These are phyloP conservation scores for Lantana camara DNA, from an alignment of 257 asterid species.

Conservation along the genomic window DNA sequence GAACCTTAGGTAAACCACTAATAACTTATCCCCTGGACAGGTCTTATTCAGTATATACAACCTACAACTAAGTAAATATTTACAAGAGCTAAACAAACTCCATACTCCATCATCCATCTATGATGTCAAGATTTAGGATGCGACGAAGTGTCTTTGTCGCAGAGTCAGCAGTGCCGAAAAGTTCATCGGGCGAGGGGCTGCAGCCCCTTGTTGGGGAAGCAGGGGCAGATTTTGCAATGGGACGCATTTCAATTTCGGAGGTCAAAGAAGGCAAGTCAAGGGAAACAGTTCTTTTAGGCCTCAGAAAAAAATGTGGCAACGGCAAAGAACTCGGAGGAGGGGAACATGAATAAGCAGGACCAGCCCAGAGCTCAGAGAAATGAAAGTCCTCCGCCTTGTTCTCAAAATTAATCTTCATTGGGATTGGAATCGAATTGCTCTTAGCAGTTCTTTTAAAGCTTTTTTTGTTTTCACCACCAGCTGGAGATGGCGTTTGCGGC, in stretches of 20 bases:
- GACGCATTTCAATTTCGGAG: constrained; percentile 48
- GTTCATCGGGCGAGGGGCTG: constrained; percentile 41
- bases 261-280: constrained; percentile 58
- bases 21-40: constrained; percentile 27
- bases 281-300: constrained; percentile 66
- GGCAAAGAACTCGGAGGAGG: constrained; percentile 95
- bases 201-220: constrained; percentile 61
- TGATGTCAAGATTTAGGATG: constrained; percentile 73
- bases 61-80: constrained; percentile 38
- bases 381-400: constrained; percentile 28
- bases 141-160: constrained; percentile 86
- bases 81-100: constrained; percentile 32
- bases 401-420: constrained; percentile 37
- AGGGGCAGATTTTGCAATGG: constrained; percentile 70
- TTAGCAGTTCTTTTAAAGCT: constrained; percentile 20
- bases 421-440: constrained; percentile 47
- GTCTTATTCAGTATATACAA: constrained; percentile 53
- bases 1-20: constrained; percentile 22
- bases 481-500: constrained; percentile 40
- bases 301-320: constrained; percentile 62
- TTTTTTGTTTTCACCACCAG: constrained; percentile 24
- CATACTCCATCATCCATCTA: constrained; percentile 43
- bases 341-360: constrained; percentile 76
- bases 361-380: constrained; percentile 91
- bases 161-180: constrained; percentile 48